Percentiles rank a stretch among this genome's conserved stretches.
phyloP scores from a whole-genome alignment of 2,329 filamentous ascomycete species.

The Trichoderma sp. region DNA sequence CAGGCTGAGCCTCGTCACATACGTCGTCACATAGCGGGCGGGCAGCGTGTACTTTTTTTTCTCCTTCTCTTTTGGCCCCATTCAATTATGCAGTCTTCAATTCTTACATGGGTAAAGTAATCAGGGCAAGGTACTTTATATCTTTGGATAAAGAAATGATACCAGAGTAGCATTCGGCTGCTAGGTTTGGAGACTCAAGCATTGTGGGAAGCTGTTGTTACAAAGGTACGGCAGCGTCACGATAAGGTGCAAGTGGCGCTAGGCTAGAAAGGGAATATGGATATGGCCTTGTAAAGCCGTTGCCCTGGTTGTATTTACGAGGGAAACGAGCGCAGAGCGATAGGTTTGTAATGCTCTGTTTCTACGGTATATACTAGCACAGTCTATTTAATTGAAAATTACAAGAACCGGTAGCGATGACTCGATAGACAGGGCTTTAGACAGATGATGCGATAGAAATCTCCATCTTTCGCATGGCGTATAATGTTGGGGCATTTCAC shows the following conservation, averaged over 20 bases:
- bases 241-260: neutral
- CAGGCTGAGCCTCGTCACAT: neutral
- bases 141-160: neutral
- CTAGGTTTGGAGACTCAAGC: neutral
- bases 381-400: neutral
- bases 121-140: neutral
- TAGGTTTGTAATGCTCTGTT: neutral
- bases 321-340: neutral
- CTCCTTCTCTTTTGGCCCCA: neutral
- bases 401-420: neutral
- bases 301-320: neutral
- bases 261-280: neutral
- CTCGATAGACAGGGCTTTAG: neutral
- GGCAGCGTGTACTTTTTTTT: neutral
- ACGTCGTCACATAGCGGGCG: slow-evolving; percentile 1
- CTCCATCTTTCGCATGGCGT: neutral
- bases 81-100: neutral
- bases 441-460: neutral
- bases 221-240: neutral
- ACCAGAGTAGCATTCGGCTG: neutral
- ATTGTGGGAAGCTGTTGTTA: neutral
- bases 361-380: too few relatives aligned
- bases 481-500: neutral
- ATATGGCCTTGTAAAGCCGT: neutral
- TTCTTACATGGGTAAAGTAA: neutral